phyloP scores from a whole-genome alignment of 768 basidiomycete genomes.

The Kwoniella pini region DNA sequence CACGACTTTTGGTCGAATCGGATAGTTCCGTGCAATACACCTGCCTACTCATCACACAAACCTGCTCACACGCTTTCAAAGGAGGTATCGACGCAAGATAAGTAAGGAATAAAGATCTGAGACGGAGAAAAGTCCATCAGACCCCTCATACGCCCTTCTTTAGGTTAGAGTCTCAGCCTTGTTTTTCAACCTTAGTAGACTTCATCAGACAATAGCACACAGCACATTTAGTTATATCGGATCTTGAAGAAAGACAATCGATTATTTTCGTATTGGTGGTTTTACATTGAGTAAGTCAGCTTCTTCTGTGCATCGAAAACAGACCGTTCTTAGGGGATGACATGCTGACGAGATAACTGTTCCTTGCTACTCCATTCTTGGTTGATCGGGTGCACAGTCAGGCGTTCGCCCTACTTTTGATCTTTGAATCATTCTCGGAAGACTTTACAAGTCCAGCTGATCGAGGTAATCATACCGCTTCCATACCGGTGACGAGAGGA shows the following conservation, averaged over 20 bases:
- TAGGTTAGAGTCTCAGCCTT: not conserved
- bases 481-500: not conserved
- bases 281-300: not conserved
- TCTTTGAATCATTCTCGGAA: not conserved
- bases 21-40: no score
- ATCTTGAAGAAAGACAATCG: not conserved
- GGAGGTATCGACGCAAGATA: no score
- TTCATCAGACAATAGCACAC: not conserved
- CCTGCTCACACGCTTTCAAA: no score
- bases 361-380: no score
- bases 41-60: no score
- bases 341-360: constrained; percentile 2
- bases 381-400: no score
- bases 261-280: not conserved
- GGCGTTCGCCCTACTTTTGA: not conserved
- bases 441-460: not conserved
- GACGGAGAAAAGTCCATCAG: no score
- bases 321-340: not conserved
- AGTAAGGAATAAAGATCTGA: no score
- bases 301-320: not conserved
- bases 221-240: not conserved
- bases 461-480: no score
- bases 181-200: not conserved
- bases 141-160: no score
- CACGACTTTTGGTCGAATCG: no score